These are phyloP conservation scores for Potentilla sterilis DNA, from an alignment of 306 rosid species.

Conservation along the genomic window DNA sequence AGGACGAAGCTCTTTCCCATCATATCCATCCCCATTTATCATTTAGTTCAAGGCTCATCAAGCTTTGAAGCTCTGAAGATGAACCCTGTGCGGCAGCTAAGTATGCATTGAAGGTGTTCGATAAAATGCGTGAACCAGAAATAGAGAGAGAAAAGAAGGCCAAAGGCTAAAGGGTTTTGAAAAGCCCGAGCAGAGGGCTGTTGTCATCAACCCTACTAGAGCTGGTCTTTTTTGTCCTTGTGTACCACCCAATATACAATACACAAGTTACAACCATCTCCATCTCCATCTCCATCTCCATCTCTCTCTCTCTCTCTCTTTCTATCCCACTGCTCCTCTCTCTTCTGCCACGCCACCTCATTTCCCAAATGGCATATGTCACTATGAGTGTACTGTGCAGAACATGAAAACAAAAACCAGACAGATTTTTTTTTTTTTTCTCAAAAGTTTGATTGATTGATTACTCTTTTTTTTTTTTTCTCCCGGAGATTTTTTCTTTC, in stretches of 20 bases:
- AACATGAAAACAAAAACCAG: neutral
- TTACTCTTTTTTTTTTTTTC: neutral
- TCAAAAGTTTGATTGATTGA: neutral
- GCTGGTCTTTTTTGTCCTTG: conserved; percentile 50
- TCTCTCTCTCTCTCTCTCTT: conserved; percentile 22
- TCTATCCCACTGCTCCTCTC: conserved; percentile 16
- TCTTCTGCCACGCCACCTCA: conserved; percentile 15
- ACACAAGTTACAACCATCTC: conserved; percentile 22
- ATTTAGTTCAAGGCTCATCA: conserved; percentile 1
- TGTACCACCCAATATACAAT: conserved; percentile 21
- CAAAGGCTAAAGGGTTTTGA: neutral
- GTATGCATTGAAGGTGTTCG: neutral
- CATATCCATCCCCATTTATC: conserved; percentile 47
- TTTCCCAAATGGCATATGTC: conserved; percentile 18
- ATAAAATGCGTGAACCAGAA: conserved; percentile 2
- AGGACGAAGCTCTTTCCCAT: conserved; percentile 74
- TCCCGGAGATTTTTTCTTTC: too few relatives aligned
- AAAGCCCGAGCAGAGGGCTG: conserved; percentile 27
- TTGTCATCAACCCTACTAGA: conserved; percentile 42
- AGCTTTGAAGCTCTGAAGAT: neutral
- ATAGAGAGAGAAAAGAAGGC: conserved; percentile 7
- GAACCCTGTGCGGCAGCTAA: neutral
- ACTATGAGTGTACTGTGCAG: conserved; percentile 4
- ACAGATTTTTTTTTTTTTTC: neutral
- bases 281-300: conserved; percentile 27